Evolutionary conservation across 78 protist species (phyloP), one percentile per base, ranked within the genome.

Genomic region (slime mould (Dictyostelium discoideum)): DNA sequence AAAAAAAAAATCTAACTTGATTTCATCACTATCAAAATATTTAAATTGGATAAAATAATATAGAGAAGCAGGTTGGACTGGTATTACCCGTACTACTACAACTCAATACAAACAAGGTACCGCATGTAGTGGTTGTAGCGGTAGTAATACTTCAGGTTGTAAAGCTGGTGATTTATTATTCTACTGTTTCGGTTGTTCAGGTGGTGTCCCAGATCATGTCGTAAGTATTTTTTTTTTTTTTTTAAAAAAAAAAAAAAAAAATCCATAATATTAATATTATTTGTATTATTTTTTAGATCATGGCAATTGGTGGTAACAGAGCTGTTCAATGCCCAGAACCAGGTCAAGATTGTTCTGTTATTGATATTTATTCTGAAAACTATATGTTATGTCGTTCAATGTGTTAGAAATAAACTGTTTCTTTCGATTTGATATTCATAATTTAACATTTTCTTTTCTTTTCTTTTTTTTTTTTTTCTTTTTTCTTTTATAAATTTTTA

Each of bases 91-190:
- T 54, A 69, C 60, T 1, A 90, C 95, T 2, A 32, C 87, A 7
- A 82, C 87, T 54, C 95, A 90, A 90, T 63, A 5, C 16, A 20
- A 22, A 14, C 95, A 90, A 90, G 95, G 95, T 73, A 13, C 24
- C n/a, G 26, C 67, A n/a, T 89, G 94, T 46, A 42, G 69, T 57
- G 69, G 82, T 22, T 90, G 95, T 46, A 29, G 63, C 2, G 87
- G 87, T 72, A 26, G 76, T 16, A 26, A 90, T 24, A 67, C 88
- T 4, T 10, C 39, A 0, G 84, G 46, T 42, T 90, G 95, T 44
- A 40, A 85, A 69, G 84, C 85, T 22, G 95, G 95, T 46, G 95
- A 90, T 73, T 69, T 90, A 10, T 72, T 90, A 39, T 90, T 90
- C 84, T 90, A 90, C 24, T 88, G 94, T 80, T 88, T 88, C 72